Evolutionary conservation across 2,329 filamentous ascomycete species (phyloP).

Genomic region (Coniochaeta hoffmannii): DNA sequence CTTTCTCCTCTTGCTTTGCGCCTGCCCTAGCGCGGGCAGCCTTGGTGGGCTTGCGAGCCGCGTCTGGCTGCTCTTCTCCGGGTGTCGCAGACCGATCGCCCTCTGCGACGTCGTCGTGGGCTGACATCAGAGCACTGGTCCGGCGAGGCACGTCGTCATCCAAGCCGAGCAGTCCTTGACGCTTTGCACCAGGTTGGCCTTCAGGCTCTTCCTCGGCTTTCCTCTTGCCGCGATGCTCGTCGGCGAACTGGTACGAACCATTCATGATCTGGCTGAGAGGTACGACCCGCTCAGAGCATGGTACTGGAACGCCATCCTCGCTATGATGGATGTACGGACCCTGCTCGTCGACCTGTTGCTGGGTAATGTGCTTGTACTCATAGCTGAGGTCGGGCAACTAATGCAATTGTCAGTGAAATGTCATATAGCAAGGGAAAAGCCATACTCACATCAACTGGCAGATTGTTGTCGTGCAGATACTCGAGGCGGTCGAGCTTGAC

Average conservation of each 20-base stretch:
- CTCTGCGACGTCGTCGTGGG: slow-evolving; percentile 20
- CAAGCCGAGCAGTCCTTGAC: slow-evolving; percentile 15
- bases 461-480: slow-evolving; percentile 31
- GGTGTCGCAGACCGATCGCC: slow-evolving; percentile 12
- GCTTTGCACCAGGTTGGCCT: slow-evolving; percentile 42
- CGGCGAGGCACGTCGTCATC: slow-evolving; percentile 28
- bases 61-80: not conserved
- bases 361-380: slow-evolving; percentile 35
- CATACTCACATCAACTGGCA: slow-evolving; percentile 42
- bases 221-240: slow-evolving; percentile 35
- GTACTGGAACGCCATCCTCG: slow-evolving; percentile 33
- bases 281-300: slow-evolving; percentile 29
- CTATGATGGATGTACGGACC: slow-evolving; percentile 31
- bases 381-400: slow-evolving; percentile 32
- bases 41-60: not conserved
- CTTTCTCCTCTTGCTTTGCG: slow-evolving; percentile 11
- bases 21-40: slow-evolving; percentile 9
- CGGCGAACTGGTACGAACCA: slow-evolving; percentile 19
- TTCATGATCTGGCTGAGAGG: slow-evolving; percentile 25
- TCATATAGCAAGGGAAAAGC: slow-evolving; percentile 7
- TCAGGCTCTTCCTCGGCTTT: slow-evolving; percentile 42
- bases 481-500: slow-evolving; percentile 37
- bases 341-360: slow-evolving; percentile 36
- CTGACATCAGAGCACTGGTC: slow-evolving; percentile 29
- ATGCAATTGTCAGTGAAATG: slow-evolving; percentile 14